A percentile compares a stretch with the other conserved stretches of the same genome.
These are phyloP conservation scores for Solanum corneliomulleri DNA, from an alignment of 257 asterid species.

Conservation along the genomic window DNA sequence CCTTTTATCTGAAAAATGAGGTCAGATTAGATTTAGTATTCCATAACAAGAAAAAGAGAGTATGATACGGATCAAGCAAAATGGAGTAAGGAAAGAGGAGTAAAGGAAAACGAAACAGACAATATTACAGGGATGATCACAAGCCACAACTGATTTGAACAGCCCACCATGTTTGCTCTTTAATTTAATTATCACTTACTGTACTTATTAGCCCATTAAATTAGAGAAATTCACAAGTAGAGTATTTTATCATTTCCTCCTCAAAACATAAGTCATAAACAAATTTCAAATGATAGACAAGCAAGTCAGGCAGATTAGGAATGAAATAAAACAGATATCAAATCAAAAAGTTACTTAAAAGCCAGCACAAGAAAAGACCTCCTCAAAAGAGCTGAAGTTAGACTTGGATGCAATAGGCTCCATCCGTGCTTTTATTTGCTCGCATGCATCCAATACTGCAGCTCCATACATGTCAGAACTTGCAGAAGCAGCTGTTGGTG, in stretches of 20 bases:
- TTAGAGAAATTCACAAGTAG: background rate
- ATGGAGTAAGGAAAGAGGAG: background rate
- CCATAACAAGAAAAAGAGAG: background rate
- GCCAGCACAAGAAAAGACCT: conserved; percentile 35
- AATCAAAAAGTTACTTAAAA: background rate
- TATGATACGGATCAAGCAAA: background rate
- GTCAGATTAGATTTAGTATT: background rate
- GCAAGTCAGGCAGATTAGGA: background rate
- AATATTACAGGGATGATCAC: background rate
- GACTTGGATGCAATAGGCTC: conserved; percentile 48
- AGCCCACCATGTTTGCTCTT: background rate
- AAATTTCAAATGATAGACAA: background rate
- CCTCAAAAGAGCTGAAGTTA: conserved; percentile 54
- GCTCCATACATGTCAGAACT: conserved; percentile 97
- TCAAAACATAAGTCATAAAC: background rate
- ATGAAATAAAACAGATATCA: background rate
- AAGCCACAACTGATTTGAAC: background rate
- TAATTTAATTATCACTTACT: background rate
- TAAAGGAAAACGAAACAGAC: background rate
- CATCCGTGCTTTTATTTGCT: conserved; percentile 89
- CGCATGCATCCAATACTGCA: conserved; percentile 94
- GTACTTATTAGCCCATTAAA: background rate
- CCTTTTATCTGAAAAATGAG: background rate
- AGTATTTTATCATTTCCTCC: background rate
- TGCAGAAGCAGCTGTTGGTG: conserved; percentile 99